Evolutionary conservation across 768 basidiomycete species (phyloP).

Genomic region (Tulasnella sp.): DNA sequence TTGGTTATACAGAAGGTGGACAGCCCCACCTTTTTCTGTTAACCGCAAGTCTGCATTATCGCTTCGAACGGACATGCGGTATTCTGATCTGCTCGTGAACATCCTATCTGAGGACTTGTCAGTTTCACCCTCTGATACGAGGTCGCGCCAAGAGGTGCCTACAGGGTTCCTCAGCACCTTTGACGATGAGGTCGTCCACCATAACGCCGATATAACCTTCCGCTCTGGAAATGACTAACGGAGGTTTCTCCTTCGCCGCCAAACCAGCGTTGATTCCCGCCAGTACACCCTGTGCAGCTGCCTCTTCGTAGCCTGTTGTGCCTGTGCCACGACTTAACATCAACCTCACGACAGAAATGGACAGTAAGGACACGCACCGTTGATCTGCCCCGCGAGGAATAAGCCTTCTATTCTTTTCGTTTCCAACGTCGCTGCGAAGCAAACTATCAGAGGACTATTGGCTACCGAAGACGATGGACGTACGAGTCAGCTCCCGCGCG

Average conservation of each 20-base stretch:
- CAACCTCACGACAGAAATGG: not conserved
- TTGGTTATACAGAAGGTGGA: not conserved
- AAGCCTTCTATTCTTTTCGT: constrained; percentile 80
- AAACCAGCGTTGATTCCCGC: constrained; percentile 85
- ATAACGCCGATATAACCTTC: constrained; percentile 83
- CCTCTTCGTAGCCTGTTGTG: constrained; percentile 91
- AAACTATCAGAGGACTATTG: not conserved
- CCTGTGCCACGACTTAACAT: constrained; percentile 34
- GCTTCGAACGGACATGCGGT: constrained; percentile 73
- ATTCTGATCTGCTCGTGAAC: constrained; percentile 88
- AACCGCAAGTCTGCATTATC: constrained; percentile 82
- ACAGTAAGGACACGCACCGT: constrained; percentile 34
- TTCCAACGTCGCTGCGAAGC: constrained; percentile 54
- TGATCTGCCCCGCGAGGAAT: constrained; percentile 84
- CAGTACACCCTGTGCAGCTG: constrained; percentile 78
- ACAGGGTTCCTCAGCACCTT: constrained; percentile 89
- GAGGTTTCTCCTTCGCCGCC: constrained; percentile 40
- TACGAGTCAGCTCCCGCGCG: constrained; percentile 64
- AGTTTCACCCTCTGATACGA: not conserved
- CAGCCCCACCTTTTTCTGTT: constrained; percentile 51
- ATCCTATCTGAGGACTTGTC: constrained; percentile 52
- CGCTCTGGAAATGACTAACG: constrained; percentile 61
- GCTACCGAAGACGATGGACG: not conserved
- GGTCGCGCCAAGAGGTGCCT: constrained; percentile 24
- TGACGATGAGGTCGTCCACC: constrained; percentile 81